Percentiles rank a stretch among this genome's conserved stretches.
phyloP scores from a whole-genome alignment of 202 grass and related monocot genomes.

The Zizania palustris region DNA sequence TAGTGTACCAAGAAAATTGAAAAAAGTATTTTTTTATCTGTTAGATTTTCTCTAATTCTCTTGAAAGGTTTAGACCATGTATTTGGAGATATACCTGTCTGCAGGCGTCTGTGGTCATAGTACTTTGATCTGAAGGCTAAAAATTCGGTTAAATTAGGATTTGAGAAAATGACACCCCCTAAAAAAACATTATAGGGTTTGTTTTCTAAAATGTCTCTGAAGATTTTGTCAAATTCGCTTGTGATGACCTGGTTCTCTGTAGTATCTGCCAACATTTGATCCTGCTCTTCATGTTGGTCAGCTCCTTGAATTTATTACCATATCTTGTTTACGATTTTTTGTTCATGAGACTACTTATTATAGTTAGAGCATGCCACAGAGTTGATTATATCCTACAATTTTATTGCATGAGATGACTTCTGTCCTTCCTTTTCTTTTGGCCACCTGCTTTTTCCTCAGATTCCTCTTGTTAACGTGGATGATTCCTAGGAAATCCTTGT shows the following conservation, averaged over 20 bases:
- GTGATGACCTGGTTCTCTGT: background rate
- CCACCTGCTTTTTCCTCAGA: background rate
- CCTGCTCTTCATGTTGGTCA: background rate
- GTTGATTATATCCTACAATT: conserved; percentile 18
- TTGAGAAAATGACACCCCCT: background rate
- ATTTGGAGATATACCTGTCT: background rate
- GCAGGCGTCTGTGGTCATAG: too few species aligned
- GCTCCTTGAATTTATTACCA: background rate
- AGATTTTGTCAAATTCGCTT: background rate
- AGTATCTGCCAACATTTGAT: background rate
- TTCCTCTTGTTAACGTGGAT: background rate
- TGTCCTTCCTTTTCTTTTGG: background rate
- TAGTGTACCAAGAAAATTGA: conserved; percentile 10
- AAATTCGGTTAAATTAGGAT: conserved; percentile 1
- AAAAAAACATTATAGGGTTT: background rate
- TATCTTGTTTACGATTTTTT: background rate
- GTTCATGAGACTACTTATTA: background rate
- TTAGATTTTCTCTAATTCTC: background rate
- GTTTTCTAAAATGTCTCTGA: background rate
- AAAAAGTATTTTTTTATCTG: background rate
- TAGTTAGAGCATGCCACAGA: background rate
- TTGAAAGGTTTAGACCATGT: background rate
- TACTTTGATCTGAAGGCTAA: background rate
- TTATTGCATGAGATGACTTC: background rate
- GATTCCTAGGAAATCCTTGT: background rate